Base-by-base conservation (phyloP, 495 filamentous ascomycete species). In the Hypoxylon subgilvum region DNA sequence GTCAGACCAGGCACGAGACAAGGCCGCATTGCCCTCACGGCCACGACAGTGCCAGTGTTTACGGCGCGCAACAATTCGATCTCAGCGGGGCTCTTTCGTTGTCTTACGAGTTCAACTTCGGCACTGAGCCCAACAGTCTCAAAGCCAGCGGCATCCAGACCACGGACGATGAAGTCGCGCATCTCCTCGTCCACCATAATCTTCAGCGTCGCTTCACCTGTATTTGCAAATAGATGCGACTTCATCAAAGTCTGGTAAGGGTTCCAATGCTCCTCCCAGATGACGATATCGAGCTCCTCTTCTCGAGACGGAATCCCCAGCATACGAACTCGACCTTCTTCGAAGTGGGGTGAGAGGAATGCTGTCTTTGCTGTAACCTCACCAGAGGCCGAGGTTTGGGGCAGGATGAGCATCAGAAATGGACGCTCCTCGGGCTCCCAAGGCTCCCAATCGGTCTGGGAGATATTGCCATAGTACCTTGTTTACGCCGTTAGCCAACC, bases 401-500 rank as follows among this genome's bases (percentile, higher is more conserved):
- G 79, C 23, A 74, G 66, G 13, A 84, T 71, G 9, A 84, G 48
- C 79, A 85, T 82, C 23, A 84, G 52, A 40, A 85, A 82, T 0
- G 82, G 81, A 3, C 80, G 68, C 60, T 84, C 82, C 63, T 85
- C 81, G 0, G 81, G 82, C 74, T 83, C 81, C 82, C 79, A 83
- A 1, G 75, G 72, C 54, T 84, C 82, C 82, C 82, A 85, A 46
- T 82, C 78, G 6, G 50, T 60, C 63, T 85, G 82, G 21, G 75
- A 76, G 35, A 79, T 69, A 43, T 84, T 85, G 12, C 67, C 79
- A 57, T 82, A 84, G 47, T 84, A 84, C 22, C 67, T 69, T 17
- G 4, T 14, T 17, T n/a, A 17, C 16, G 4, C 14, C 2, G 13
- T 38, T 4, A 38, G 34, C 5, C 34, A 17, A 4, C 34, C 4